Evolutionary conservation across 2,329 filamentous ascomycete species (phyloP), one percentile per base, ranked within the genome.

Genomic region (Mollisiaceae sp.): DNA sequence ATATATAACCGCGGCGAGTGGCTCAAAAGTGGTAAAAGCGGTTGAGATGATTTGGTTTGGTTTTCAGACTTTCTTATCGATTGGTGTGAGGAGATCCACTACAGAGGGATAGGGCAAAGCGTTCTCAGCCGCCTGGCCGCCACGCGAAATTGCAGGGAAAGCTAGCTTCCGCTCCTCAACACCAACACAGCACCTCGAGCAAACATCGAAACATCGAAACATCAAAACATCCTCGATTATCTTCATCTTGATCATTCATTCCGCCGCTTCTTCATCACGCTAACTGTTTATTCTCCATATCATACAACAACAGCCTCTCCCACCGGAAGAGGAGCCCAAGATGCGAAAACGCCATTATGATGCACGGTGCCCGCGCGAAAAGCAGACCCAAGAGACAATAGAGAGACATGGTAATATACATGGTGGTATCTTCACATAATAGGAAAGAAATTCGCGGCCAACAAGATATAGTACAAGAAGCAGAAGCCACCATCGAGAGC

Each of bases 401-500:
- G 62, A 65, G 62, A 45, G 20, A 12, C 61, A 60, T n/a, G 59
- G 56, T 70, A 70, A 58, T 70, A 55, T 69, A 73, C 71, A 72
- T 61, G 67, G 64, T 71, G 69, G 70, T 73, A 73, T 72, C 70
- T 70, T 68, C 56, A 65, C 55, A 64, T 60, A 60, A 64, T 58
- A 63, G 59, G 60, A 67, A 65, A 67, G 50, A 65, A 67, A 61
- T 39, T 56, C 60, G 55, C 64, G 65, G 62, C 39, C 45, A 65
- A 18, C 24, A 65, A 63, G 55, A 12, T 71, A 69, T 69, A 43
- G 47, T 71, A 72, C 67, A 72, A 68, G 69, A 66, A 71, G 56
- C n/a, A 64, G 60, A 57, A 54, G 18, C 35, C 27, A 60, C 58
- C 56, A 62, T 67, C 35, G 38, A 57, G 55, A 36, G 55, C 18